Evolutionary conservation across 2,329 filamentous ascomycete species (phyloP).

Genomic region (Aschersonia sp.): DNA sequence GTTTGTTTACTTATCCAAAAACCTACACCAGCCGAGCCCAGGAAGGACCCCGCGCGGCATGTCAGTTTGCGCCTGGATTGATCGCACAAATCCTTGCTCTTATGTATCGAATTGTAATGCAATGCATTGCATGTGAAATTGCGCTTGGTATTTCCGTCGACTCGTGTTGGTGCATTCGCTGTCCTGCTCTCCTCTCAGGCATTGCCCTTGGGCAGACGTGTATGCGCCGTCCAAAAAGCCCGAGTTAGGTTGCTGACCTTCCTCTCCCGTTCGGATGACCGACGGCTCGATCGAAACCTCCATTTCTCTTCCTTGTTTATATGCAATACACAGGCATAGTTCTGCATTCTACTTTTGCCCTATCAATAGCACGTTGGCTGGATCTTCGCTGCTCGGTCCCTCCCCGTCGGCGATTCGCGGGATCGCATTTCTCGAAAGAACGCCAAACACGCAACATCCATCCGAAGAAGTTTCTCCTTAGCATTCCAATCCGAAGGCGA

Average conservation of each 20-base stretch:
- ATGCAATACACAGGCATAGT: no score
- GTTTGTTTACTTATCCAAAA: constrained; percentile 11
- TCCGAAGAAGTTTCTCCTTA: not conserved
- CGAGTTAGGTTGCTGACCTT: no score
- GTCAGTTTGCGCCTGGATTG: not conserved
- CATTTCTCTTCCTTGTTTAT: no score
- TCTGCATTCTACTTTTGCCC: no score
- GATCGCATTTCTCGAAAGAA: no score
- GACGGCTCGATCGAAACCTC: no score
- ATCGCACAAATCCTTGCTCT: not conserved
- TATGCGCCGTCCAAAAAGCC: no score
- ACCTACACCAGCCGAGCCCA: not conserved
- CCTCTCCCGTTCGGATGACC: no score
- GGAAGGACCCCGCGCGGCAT: constrained; percentile 9
- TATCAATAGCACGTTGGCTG: no score
- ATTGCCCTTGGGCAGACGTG: not conserved
- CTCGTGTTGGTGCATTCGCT: not conserved
- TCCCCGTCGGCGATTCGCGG: no score
- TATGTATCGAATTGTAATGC: not conserved
- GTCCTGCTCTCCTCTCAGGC: not conserved
- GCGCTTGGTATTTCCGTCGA: not conserved
- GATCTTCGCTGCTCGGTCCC: no score
- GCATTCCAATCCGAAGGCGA: not conserved
- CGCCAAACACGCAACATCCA: not conserved
- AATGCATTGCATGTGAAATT: not conserved